Percentiles rank a stretch among this genome's conserved stretches.
Evolutionary conservation across 768 basidiomycete species (phyloP).

Genomic region (Tylopilus vinaceipallidus): DNA sequence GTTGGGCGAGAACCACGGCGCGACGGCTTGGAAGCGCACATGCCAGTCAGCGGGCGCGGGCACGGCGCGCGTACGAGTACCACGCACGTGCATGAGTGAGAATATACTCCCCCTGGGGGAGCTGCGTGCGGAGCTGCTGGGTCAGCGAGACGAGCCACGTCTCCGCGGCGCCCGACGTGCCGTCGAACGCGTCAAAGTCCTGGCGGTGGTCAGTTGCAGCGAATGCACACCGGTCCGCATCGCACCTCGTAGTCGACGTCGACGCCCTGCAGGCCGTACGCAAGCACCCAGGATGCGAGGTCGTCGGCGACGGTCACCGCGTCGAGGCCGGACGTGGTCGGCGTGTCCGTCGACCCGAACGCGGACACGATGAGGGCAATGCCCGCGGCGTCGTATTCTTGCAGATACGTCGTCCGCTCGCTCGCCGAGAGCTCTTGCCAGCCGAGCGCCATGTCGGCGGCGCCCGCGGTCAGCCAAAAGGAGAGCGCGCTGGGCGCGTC

Average conservation of each 20-base stretch:
- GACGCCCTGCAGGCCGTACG: conserved; percentile 48
- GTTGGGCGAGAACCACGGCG: conserved; percentile 40
- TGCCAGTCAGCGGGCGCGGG: no score
- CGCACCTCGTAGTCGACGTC: conserved; percentile 54
- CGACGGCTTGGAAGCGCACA: conserved; percentile 34
- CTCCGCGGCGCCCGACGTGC: conserved; percentile 46
- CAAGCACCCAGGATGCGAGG: conserved; percentile 44
- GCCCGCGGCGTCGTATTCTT: conserved; percentile 52
- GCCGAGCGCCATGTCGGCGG: conserved; percentile 43
- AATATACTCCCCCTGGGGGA: conserved; percentile 34
- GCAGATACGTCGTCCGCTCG: conserved; percentile 42
- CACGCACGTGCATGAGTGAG: conserved; percentile 37
- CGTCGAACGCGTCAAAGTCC: conserved; percentile 58
- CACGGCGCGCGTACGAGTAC: no score
- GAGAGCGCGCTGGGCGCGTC: conserved; percentile 37
- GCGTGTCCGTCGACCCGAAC: conserved; percentile 42
- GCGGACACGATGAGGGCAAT: conserved; percentile 55
- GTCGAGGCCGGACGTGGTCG: conserved; percentile 40
- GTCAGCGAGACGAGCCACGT: conserved; percentile 36
- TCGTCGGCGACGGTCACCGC: conserved; percentile 38
- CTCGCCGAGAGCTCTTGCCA: conserved; percentile 39
- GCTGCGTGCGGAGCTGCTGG: conserved; percentile 25
- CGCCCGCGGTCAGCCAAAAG: conserved; percentile 40
- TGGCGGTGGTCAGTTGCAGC: conserved; percentile 19
- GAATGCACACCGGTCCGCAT: no score